Percentiles rank a stretch among this genome's conserved stretches.
phyloP scores from a whole-genome alignment of 257 asterid genomes.

The Apocynum venetum region DNA sequence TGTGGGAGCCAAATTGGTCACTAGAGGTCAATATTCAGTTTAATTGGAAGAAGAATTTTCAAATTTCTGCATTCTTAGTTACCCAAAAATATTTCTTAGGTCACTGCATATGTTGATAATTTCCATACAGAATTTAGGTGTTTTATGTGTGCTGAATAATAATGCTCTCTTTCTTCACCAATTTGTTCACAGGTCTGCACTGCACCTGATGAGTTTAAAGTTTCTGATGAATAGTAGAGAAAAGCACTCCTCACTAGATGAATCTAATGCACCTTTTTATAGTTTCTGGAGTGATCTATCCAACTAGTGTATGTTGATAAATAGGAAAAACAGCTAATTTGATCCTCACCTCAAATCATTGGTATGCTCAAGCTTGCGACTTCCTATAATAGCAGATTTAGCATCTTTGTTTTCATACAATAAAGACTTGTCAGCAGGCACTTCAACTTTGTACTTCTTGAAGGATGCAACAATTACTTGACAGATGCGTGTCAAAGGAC shows the following conservation, averaged over 20 bases:
- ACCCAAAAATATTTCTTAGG: neutral
- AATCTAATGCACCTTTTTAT: neutral
- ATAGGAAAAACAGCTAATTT: neutral
- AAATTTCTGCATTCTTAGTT: neutral
- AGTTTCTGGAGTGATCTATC: neutral
- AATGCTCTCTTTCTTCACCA: neutral
- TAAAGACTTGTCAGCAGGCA: slow-evolving; percentile 42
- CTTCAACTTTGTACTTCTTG: slow-evolving; percentile 36
- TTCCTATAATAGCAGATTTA: slow-evolving; percentile 48
- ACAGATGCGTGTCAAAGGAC: slow-evolving; percentile 61
- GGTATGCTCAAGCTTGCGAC: slow-evolving; percentile 59
- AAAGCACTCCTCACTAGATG: neutral
- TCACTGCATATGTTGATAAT: no score
- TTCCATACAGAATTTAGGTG: no score
- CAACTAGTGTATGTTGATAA: no score
- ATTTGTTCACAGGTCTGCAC: neutral
- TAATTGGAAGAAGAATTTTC: neutral
- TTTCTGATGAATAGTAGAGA: neutral
- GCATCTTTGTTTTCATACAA: slow-evolving; percentile 44
- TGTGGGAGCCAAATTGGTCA: neutral
- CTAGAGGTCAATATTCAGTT: neutral
- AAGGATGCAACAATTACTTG: slow-evolving; percentile 65
- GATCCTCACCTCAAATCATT: slow-evolving; percentile 37
- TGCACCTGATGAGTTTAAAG: neutral
- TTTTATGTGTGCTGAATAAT: neutral